phyloP scores from a whole-genome alignment of 1,284 basidiomycete genomes.

The Trametes hirsuta region DNA sequence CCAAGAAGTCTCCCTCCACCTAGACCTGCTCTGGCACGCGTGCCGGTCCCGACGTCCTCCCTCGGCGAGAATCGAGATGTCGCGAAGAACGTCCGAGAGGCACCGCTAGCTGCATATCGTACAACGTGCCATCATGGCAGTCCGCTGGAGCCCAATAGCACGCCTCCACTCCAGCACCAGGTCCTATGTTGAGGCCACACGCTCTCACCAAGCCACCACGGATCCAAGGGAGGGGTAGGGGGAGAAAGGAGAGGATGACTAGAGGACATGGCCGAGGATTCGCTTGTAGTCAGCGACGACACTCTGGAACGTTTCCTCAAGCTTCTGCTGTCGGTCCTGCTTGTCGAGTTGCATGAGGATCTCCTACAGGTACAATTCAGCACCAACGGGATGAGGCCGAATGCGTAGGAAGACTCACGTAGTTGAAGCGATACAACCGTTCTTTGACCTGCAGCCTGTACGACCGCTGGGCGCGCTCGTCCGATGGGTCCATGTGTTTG shows the following conservation, averaged over 20 bases:
- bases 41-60: too few species aligned
- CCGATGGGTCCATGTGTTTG: conserved; percentile 66
- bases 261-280: conserved; percentile 58
- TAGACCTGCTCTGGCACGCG: too few species aligned
- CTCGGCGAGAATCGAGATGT: not conserved
- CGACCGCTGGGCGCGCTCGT: conserved; percentile 59
- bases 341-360: conserved; percentile 85
- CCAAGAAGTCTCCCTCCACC: too few species aligned
- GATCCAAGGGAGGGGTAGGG: not conserved
- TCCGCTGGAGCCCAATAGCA: not conserved
- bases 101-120: not conserved
- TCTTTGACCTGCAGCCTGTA: conserved; percentile 92
- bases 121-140: not conserved
- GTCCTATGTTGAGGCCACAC: not conserved
- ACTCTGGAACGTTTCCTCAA: conserved; percentile 92
- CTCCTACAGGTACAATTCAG: conserved; percentile 55
- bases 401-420: conserved; percentile 58
- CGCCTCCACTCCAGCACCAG: not conserved
- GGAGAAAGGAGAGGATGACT: not conserved
- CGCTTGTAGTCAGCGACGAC: conserved; percentile 88
- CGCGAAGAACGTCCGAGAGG: not conserved
- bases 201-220: not conserved
- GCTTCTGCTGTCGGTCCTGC: conserved; percentile 83
- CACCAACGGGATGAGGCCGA: not conserved
- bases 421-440: conserved; percentile 93